These are phyloP conservation scores for Mucor piriformis DNA, from an alignment of 371 early-diverging fungal species.

Conservation along the genomic window DNA sequence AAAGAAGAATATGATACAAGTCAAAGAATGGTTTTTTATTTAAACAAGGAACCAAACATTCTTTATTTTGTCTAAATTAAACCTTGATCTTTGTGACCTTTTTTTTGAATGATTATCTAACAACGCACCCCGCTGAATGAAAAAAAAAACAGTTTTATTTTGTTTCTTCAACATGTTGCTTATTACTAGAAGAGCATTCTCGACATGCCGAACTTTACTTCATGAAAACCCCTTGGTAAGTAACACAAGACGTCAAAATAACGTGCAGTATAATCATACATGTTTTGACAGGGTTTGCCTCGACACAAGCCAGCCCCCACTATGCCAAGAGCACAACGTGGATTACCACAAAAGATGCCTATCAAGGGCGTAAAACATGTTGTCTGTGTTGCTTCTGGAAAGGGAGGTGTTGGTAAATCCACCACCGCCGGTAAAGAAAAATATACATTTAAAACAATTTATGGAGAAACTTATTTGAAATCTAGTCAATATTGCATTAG, in stretches of 20 bases:
- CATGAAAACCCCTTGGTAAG: constrained; percentile 69
- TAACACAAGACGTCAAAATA: no score
- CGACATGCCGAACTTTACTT: constrained; percentile 34
- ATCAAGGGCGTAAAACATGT: constrained; percentile 73
- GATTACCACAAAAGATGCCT: constrained; percentile 66
- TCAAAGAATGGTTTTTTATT: no score
- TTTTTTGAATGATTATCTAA: no score
- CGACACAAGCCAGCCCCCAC: constrained; percentile 46
- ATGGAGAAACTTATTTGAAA: neutral
- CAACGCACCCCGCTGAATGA: no score
- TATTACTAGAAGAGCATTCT: constrained; percentile 38
- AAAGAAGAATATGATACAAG: no score
- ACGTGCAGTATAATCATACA: neutral
- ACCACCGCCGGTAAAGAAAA: constrained; percentile 73
- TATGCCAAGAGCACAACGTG: constrained; percentile 64
- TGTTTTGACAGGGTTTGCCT: constrained; percentile 42
- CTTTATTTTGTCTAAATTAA: no score
- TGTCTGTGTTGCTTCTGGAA: constrained; percentile 86
- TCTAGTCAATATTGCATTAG: constrained; percentile 79
- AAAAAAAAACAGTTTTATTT: no score
- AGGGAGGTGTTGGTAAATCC: constrained; percentile 92
- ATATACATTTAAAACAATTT: neutral
- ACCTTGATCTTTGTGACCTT: no score
- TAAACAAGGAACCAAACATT: no score
- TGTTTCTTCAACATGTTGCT: constrained; percentile 3